Conservation (phyloP, 257 asterid genomes). For the Linderniella brevidens region DNA sequence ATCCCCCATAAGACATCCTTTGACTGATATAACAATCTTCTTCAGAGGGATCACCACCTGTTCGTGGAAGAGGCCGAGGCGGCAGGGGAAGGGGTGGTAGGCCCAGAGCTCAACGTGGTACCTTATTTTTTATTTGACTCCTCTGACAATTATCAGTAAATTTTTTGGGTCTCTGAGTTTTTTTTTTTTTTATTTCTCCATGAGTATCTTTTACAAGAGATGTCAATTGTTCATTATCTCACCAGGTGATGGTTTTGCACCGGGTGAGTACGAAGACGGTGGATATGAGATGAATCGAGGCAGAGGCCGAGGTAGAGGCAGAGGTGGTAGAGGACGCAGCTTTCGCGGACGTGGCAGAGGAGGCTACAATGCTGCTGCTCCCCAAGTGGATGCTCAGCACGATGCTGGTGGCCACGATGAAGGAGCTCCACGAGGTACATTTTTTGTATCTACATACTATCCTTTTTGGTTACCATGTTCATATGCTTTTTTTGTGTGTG, state of each 20-base stretch:
- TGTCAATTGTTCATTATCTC: background rate
- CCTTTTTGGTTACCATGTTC: too few species aligned
- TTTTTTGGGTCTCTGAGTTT: background rate
- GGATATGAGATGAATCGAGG: conserved; percentile 69
- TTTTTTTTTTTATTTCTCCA: too few species aligned
- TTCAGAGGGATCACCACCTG: conserved; percentile 63
- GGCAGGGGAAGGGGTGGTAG: conserved; percentile 90
- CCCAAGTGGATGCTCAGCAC: conserved; percentile 22
- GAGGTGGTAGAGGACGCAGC: conserved; percentile 14
- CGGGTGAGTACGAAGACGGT: conserved; percentile 61
- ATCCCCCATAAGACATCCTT: background rate
- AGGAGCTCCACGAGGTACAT: conserved; percentile 44
- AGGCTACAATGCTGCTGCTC: conserved; percentile 46
- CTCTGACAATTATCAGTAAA: background rate
- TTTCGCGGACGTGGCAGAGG: conserved; percentile 85
- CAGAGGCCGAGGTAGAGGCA: conserved; percentile 39
- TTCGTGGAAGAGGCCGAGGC: conserved; percentile 71
- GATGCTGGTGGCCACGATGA: conserved; percentile 51
- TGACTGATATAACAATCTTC: conserved; percentile 8
- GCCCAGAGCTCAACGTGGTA: conserved; percentile 25
- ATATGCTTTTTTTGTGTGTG: too few species aligned
- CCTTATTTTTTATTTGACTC: conserved; percentile 15
- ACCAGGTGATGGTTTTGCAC: conserved; percentile 53
- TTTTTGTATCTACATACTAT: too few species aligned
- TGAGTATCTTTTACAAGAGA: background rate